These are phyloP conservation scores for Collybia sp. DNA, from an alignment of 768 basidiomycete species.

Conservation along the genomic window DNA sequence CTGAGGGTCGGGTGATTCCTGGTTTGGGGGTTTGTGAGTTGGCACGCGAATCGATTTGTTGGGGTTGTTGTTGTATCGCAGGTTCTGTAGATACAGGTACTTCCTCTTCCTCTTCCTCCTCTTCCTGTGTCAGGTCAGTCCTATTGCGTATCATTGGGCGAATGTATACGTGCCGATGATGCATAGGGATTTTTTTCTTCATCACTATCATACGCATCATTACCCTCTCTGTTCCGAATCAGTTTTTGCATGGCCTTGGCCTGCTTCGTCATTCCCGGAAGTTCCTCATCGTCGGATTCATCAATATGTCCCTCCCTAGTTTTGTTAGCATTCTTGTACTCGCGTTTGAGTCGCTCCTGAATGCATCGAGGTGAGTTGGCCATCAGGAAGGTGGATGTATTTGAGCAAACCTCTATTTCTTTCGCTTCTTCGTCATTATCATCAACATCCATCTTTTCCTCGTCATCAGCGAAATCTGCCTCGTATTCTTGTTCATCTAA, in stretches of 20 bases:
- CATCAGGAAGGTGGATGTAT: too few relatives aligned
- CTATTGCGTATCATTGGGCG: conserved; percentile 2
- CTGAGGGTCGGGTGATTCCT: conserved; percentile 27
- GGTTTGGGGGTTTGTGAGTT: conserved; percentile 39
- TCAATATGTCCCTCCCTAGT: conserved; percentile 64
- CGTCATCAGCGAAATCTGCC: conserved; percentile 84
- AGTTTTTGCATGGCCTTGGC: conserved; percentile 84
- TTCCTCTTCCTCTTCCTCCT: conserved; percentile 77
- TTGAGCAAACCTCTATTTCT: conserved; percentile 61
- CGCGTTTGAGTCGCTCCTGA: conserved; percentile 80
- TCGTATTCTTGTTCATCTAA: conserved; percentile 81
- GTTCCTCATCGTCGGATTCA: conserved; percentile 72
- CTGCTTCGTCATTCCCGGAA: conserved; percentile 54
- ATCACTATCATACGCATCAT: conserved; percentile 76
- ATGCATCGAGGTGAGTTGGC: not conserved
- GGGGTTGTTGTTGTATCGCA: conserved; percentile 43
- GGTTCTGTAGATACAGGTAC: conserved; percentile 31
- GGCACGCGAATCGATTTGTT: conserved; percentile 41
- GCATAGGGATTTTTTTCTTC: conserved; percentile 84
- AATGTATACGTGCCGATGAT: conserved; percentile 51
- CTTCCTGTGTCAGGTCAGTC: conserved; percentile 34
- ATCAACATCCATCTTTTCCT: conserved; percentile 70
- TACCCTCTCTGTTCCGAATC: conserved; percentile 79
- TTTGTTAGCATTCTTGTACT: conserved; percentile 77
- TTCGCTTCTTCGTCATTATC: conserved; percentile 83